A percentile compares a stretch with the other conserved stretches of the same genome.
Conservation (phyloP, 805 yeast species). For the Teunomyces panamensis region DNA sequence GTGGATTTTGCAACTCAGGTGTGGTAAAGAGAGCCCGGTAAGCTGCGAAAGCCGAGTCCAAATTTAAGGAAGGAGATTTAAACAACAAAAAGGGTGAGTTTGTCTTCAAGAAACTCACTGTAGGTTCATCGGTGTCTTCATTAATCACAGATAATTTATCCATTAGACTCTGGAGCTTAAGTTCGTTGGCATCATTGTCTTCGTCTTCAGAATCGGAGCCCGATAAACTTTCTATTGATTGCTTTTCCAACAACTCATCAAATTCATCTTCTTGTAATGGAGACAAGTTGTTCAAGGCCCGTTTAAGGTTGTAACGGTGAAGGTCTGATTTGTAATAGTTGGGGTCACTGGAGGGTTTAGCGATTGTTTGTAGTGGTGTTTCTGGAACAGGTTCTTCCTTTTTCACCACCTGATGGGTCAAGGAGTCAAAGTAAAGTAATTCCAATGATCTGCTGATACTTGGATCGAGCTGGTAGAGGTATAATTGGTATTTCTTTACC, state of each 20-base stretch:
- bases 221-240: constrained; percentile 55
- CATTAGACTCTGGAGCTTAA: constrained; percentile 19
- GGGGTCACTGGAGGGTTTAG: constrained; percentile 5
- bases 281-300: constrained; percentile 44
- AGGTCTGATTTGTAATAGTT: constrained; percentile 53
- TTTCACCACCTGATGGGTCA: constrained; percentile 21
- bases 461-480: constrained; percentile 46
- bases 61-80: constrained; percentile 45
- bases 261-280: constrained; percentile 57
- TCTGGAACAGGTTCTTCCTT: neutral
- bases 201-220: constrained; percentile 44
- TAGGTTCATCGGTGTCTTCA: constrained; percentile 31
- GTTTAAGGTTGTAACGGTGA: constrained; percentile 58
- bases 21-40: constrained; percentile 62
- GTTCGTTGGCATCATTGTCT: constrained; percentile 15
- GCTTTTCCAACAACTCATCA: constrained; percentile 49
- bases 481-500: constrained; percentile 33
- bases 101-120: constrained; percentile 57
- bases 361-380: neutral
- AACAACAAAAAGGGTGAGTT: constrained; percentile 68
- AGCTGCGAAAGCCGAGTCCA: constrained; percentile 54
- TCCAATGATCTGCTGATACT: constrained; percentile 45
- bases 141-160: constrained; percentile 16
- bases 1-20: constrained; percentile 46
- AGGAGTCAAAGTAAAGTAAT: constrained; percentile 53